A percentile compares a stretch with the other conserved stretches of the same genome.
Conservation (phyloP, 2,329 filamentous ascomycete genomes). For the Ophiostoma quercus region DNA sequence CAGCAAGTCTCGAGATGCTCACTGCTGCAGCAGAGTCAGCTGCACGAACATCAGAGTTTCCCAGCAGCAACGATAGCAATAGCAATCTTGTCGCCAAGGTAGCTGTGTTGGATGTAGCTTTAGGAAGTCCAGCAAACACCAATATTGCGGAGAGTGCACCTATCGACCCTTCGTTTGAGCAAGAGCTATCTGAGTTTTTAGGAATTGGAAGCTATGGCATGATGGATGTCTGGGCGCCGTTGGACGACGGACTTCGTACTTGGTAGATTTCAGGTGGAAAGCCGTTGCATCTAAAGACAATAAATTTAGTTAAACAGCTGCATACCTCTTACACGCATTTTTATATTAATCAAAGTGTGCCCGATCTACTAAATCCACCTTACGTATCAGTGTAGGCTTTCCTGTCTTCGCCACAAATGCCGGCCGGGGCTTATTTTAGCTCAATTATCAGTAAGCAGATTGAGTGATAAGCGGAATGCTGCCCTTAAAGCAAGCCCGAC, state of each 20-base stretch:
- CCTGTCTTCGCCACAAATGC: not conserved
- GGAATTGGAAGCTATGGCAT: conserved; percentile 21
- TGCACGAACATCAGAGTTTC: not conserved
- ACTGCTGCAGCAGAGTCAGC: conserved; percentile 17
- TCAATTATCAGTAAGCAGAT: not conserved
- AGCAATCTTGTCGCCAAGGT: not conserved
- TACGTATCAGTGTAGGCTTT: not conserved
- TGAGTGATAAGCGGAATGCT: not conserved
- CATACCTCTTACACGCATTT: too few species aligned
- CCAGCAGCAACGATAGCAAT: not conserved
- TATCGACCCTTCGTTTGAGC: conserved; percentile 16
- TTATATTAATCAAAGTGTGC: not conserved
- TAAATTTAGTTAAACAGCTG: not conserved
- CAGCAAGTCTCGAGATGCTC: conserved; percentile 18
- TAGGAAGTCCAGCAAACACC: not conserved
- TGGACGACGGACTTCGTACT: conserved; percentile 7
- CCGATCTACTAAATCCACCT: not conserved
- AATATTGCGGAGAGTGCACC: not conserved
- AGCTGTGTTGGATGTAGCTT: not conserved
- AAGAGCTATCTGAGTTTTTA: conserved; percentile 18
- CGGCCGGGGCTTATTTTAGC: not conserved
- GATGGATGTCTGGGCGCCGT: conserved; percentile 18
- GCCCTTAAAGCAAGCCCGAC: not conserved
- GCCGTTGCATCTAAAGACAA: not conserved
- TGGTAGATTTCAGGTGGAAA: not conserved